These are phyloP conservation scores for Lyophyllum shimeji DNA, from an alignment of 768 basidiomycete species.

Conservation along the genomic window DNA sequence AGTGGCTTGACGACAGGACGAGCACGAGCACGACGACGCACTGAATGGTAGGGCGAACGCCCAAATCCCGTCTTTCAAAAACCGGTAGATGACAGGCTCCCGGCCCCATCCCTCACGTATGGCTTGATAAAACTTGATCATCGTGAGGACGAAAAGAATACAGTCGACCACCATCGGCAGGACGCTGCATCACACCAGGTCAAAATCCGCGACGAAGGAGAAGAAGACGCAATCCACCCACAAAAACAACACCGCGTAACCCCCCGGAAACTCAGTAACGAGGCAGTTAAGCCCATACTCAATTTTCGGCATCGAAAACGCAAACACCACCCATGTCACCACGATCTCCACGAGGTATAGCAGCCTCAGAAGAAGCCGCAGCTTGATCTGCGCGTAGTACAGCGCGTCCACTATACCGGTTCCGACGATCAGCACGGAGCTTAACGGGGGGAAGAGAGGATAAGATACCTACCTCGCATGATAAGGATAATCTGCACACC, in stretches of 20 bases:
- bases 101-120: neutral
- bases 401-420: neutral
- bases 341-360: neutral
- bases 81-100: neutral
- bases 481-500: neutral
- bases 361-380: neutral
- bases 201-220: neutral
- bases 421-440: neutral
- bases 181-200: neutral
- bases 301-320: neutral
- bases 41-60: constrained; percentile 1
- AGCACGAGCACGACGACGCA: neutral
- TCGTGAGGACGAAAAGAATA: neutral
- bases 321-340: neutral
- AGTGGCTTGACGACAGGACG: neutral
- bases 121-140: neutral
- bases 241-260: neutral
- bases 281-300: neutral
- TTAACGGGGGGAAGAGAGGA: neutral
- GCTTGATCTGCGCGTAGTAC: neutral
- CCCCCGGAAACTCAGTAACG: neutral
- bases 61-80: constrained; percentile 2
- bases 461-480: neutral
- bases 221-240: neutral
- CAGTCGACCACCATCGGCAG: neutral